These are phyloP conservation scores for Xerocomellus chrysenteron DNA, from an alignment of 768 basidiomycete species.

Conservation along the genomic window DNA sequence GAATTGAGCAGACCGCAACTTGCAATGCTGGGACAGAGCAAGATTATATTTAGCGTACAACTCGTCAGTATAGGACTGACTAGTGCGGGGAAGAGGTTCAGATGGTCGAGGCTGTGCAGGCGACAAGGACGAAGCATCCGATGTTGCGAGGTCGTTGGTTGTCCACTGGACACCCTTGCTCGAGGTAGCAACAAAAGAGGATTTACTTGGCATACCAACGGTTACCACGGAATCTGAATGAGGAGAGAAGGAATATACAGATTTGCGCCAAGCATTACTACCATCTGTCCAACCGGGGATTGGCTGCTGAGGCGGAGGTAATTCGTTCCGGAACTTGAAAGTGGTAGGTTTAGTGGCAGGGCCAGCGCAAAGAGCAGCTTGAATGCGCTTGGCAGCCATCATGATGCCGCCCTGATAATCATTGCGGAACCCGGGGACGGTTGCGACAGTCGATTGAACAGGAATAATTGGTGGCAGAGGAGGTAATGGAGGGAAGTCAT, in stretches of 20 bases:
- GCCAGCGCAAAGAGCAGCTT: constrained; percentile 43
- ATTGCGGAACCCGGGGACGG: constrained; percentile 32
- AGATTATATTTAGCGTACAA: constrained; percentile 52
- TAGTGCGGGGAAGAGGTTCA: constrained; percentile 27
- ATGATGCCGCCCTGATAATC: constrained; percentile 62
- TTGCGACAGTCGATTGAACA: constrained; percentile 17
- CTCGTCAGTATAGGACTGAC: constrained; percentile 41
- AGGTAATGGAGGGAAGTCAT: constrained; percentile 54
- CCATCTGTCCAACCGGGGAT: constrained; percentile 74
- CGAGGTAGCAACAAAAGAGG: constrained; percentile 51
- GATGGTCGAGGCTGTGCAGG: constrained; percentile 22
- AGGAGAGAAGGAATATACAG: constrained; percentile 53
- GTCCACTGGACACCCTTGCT: constrained; percentile 54
- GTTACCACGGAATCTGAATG: constrained; percentile 38
- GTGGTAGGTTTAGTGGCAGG: constrained; percentile 38
- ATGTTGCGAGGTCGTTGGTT: constrained; percentile 28
- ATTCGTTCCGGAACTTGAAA: constrained; percentile 30
- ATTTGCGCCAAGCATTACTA: constrained; percentile 63
- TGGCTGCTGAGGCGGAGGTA: constrained; percentile 38
- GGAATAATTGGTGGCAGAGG: constrained; percentile 46
- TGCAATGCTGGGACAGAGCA: constrained; percentile 54
- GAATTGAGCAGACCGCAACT: constrained; percentile 46
- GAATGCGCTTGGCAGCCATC: constrained; percentile 64
- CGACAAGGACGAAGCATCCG: constrained; percentile 26
- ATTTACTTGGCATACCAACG: constrained; percentile 28